Base-by-base conservation (phyloP, 306 rosid species). In the Neltuma alba region DNA sequence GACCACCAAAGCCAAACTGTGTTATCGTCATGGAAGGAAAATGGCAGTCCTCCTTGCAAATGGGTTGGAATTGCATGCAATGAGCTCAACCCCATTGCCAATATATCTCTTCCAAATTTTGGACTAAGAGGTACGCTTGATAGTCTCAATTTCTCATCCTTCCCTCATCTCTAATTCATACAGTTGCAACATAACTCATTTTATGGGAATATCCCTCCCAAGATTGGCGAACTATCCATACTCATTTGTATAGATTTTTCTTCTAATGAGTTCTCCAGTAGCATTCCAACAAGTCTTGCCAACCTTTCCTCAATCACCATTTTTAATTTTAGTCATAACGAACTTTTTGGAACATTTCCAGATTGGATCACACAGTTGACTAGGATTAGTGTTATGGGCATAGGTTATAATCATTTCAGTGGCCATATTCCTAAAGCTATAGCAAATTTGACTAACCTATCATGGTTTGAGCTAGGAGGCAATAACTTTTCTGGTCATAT, bases 391-490 rank as follows among this genome's bases (percentile, higher is more conserved):
- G 11, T 0, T 20, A 25, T 50, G 7, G 0, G 0, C 11, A 7
- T 50, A 2, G 0, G 1, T 2, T 7, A 0, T 20, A 50, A 50
- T 50, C 0, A 20, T 50, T 50, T 50, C 12, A 6, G 0, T 20
- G 58, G 58, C 10, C 27, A 7, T 20, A 50, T 50, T 7, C 58
- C 27, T 50, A 11, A 50, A 7, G 25, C 9, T 0, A 50, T 50
- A 50, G 58, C 3, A 50, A 50, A 50, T n/a, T 20, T 50, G 23
- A 8, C 58, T 0, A 50, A 50, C 2, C 3, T 50, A 8, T 50
- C 58, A 6, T 0, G 1, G 9, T 2, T 50, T 5, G 9, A 7
- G 0, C 23, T 50, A 18, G 0, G 0, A 1, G 0, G 7, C 10
- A 18, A 6, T 11, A 0, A 0, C 23, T 4, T 50, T 50, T 20